Evolutionary conservation across 805 yeast genomes (phyloP).

Genomic region (Cephaloascus fragrans): DNA sequence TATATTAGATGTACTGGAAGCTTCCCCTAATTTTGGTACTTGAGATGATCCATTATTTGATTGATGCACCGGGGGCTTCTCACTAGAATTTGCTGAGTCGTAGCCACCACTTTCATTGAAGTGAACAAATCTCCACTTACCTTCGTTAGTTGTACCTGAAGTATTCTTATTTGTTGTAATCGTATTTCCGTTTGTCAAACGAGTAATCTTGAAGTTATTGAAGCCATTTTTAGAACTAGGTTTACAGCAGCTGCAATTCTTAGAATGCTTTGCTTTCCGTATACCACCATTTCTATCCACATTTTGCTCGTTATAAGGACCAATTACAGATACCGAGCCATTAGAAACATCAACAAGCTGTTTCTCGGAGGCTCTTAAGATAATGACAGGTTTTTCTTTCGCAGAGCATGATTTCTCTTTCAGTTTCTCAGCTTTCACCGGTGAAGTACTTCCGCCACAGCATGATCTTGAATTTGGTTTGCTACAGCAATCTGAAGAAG

Average conservation of each 20-base stretch:
- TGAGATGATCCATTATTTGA: too few species aligned
- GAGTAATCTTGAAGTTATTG: neutral
- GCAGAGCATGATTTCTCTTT: neutral
- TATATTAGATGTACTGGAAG: too few species aligned
- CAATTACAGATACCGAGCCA: slow-evolving; percentile 18
- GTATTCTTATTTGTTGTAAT: neutral
- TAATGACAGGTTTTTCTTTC: slow-evolving; percentile 11
- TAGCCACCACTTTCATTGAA: neutral
- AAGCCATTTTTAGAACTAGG: neutral
- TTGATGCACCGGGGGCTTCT: too few species aligned
- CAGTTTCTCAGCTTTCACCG: neutral
- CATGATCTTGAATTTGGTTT: neutral
- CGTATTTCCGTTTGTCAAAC: neutral
- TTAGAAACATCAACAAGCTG: slow-evolving; percentile 24
- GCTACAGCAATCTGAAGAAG: too few species aligned
- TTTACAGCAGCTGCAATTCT: neutral
- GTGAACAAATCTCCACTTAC: neutral
- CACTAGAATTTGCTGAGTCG: too few species aligned
- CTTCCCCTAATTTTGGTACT: too few species aligned
- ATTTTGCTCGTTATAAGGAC: slow-evolving; percentile 10
- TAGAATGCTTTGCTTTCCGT: neutral
- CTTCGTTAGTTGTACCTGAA: neutral
- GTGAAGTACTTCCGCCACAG: neutral
- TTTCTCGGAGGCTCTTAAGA: slow-evolving; percentile 20
- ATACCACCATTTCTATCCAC: neutral